Conservation (phyloP, 306 rosid genomes). For the Prunus fruticosa region DNA sequence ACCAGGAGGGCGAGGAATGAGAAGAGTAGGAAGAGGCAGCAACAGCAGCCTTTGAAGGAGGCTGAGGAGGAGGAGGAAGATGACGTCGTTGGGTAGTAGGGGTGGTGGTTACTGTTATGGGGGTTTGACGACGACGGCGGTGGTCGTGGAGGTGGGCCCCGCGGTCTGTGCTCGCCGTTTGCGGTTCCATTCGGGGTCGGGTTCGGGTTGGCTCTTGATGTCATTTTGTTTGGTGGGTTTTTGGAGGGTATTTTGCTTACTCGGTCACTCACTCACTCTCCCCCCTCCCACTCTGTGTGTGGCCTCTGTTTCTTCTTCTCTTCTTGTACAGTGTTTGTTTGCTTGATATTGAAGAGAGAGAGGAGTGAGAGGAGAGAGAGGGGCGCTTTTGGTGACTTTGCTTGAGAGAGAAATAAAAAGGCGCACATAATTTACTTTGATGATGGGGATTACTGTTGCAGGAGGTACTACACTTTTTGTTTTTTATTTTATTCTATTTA, state of each 20-base stretch:
- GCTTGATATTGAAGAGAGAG: slow-evolving; percentile 12
- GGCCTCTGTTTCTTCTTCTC: slow-evolving; percentile 5
- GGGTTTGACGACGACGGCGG: slow-evolving; percentile 3
- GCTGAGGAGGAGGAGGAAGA: slow-evolving; percentile 53
- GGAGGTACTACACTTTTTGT: background rate
- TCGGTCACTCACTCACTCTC: background rate
- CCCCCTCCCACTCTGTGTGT: background rate
- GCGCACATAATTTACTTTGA: background rate
- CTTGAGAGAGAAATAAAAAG: background rate
- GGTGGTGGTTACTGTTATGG: slow-evolving; percentile 6
- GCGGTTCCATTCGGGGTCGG: background rate
- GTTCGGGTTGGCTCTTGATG: background rate
- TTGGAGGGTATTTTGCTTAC: background rate
- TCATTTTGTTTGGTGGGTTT: slow-evolving; percentile 1
- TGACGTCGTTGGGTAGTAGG: slow-evolving; percentile 37
- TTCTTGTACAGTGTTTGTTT: background rate
- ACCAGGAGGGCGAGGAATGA: slow-evolving; percentile 77
- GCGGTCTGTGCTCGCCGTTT: background rate
- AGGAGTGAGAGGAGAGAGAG: background rate
- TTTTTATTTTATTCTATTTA: background rate
- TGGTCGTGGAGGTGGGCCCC: background rate
- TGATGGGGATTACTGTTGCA: background rate
- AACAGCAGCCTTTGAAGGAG: slow-evolving; percentile 85
- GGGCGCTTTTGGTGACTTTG: background rate
- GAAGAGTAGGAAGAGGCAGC: slow-evolving; percentile 86